phyloP scores from a whole-genome alignment of 2,329 filamentous ascomycete genomes.

The Diplodia sapinea region DNA sequence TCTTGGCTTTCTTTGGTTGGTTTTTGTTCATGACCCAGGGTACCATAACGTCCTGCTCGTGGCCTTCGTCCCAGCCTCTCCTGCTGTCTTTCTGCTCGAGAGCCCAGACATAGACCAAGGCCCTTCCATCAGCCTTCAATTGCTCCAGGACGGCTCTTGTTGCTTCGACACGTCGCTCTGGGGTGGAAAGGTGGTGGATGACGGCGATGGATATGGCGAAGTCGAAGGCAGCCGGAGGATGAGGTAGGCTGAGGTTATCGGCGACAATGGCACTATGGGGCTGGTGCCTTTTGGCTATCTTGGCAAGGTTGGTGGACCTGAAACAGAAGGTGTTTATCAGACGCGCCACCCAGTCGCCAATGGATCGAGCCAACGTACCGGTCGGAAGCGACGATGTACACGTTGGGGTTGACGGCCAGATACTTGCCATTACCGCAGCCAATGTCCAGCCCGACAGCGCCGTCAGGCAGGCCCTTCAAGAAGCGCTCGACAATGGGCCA shows the following conservation, averaged over 20 bases:
- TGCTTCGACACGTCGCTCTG: constrained; percentile 72
- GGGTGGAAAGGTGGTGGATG: constrained; percentile 88
- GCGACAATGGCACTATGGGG: constrained; percentile 76
- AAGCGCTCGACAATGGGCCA: constrained; percentile 92
- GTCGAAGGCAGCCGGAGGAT: constrained; percentile 70
- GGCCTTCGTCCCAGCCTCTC: constrained; percentile 83
- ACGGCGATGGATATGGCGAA: constrained; percentile 96
- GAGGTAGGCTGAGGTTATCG: constrained; percentile 83
- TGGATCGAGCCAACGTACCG: constrained; percentile 43
- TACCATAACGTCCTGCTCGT: constrained; percentile 90
- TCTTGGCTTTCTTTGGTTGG: constrained; percentile 38
- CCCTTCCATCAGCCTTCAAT: constrained; percentile 54
- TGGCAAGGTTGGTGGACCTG: constrained; percentile 61
- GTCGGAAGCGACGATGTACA: constrained; percentile 86
- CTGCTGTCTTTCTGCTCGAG: constrained; percentile 88
- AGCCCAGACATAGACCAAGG: constrained; percentile 92
- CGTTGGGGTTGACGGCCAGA: constrained; percentile 73
- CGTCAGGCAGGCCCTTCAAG: constrained; percentile 67
- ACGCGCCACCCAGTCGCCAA: no score
- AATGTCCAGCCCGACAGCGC: constrained; percentile 84
- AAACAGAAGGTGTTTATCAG: background rate
- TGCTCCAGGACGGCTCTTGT: constrained; percentile 73
- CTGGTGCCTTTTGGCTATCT: constrained; percentile 60
- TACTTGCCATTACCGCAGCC: constrained; percentile 99
- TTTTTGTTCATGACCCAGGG: constrained; percentile 77